A percentile compares a stretch with the other conserved stretches of the same genome.
Conservation (phyloP, 2,329 filamentous ascomycete genomes). For the Plectosphaerella sp. region DNA sequence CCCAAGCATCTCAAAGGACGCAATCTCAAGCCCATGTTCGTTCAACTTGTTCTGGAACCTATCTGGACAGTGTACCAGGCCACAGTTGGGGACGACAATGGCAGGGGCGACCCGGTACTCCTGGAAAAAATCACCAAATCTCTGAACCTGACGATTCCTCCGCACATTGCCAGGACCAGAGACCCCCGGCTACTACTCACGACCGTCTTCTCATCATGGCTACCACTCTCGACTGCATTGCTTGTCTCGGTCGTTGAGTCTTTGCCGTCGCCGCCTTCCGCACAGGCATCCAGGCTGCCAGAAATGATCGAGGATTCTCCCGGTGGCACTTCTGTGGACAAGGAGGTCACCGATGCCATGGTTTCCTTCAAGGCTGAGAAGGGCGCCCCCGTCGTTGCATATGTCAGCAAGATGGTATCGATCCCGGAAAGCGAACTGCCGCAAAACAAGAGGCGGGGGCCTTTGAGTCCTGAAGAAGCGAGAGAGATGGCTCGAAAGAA, state of each 20-base stretch:
- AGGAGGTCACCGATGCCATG: slow-evolving; percentile 74
- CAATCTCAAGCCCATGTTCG: slow-evolving; percentile 92
- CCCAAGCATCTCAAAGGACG: slow-evolving; percentile 91
- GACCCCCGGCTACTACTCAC: slow-evolving; percentile 82
- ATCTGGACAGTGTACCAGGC: slow-evolving; percentile 96
- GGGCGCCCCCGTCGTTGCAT: slow-evolving; percentile 79
- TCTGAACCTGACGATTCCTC: slow-evolving; percentile 74
- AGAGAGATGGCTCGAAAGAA: slow-evolving; percentile 83
- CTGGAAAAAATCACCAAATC: slow-evolving; percentile 96
- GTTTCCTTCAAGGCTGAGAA: slow-evolving; percentile 67
- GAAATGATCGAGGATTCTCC: slow-evolving; percentile 76
- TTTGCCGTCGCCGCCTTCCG: slow-evolving; percentile 74
- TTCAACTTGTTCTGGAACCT: slow-evolving; percentile 90
- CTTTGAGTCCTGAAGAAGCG: slow-evolving; percentile 84
- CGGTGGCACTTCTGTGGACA: slow-evolving; percentile 66
- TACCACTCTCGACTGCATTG: slow-evolving; percentile 87
- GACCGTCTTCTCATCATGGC: slow-evolving; percentile 82
- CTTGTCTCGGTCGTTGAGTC: slow-evolving; percentile 93
- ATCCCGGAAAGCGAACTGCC: slow-evolving; percentile 89
- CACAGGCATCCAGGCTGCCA: slow-evolving; percentile 77
- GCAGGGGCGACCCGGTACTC: slow-evolving; percentile 75
- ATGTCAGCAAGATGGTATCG: slow-evolving; percentile 98
- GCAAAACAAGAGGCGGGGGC: slow-evolving; percentile 74
- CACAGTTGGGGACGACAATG: slow-evolving; percentile 75
- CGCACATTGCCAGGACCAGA: slow-evolving; percentile 78